A percentile compares a stretch with the other conserved stretches of the same genome.
Conservation (phyloP, 176 grass and related monocot genomes). For the Triticum urartu region DNA sequence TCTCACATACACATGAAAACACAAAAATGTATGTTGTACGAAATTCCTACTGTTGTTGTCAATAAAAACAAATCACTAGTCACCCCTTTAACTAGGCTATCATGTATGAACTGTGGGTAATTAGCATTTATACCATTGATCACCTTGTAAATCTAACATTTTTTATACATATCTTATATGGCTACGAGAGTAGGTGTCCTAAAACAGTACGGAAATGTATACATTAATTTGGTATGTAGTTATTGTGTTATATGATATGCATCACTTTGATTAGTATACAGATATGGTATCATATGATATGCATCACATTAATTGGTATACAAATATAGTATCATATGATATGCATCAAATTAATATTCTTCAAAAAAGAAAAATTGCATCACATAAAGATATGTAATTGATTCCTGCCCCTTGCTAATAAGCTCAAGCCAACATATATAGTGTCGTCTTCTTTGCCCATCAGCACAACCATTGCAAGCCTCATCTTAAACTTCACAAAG, state of each 20-base stretch:
- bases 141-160: no score
- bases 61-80: no score
- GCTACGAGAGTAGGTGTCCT: not conserved
- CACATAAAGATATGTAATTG: not conserved
- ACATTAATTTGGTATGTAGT: not conserved
- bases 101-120: no score
- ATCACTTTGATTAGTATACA: not conserved
- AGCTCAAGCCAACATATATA: not conserved
- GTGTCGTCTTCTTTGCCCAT: not conserved
- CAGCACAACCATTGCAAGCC: not conserved
- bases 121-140: no score
- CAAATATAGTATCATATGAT: not conserved
- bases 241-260: not conserved
- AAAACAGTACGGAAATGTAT: not conserved
- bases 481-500: not conserved
- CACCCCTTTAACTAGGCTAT: no score
- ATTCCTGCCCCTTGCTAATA: not conserved
- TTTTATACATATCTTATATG: no score
- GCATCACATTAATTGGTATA: not conserved
- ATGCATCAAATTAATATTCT: not conserved
- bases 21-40: no score
- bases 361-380: not conserved
- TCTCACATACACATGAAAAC: no score
- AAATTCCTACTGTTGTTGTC: no score
- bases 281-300: not conserved